Evolutionary conservation across 1,284 basidiomycete species (phyloP).

Genomic region (Sporisorium graminicola): DNA sequence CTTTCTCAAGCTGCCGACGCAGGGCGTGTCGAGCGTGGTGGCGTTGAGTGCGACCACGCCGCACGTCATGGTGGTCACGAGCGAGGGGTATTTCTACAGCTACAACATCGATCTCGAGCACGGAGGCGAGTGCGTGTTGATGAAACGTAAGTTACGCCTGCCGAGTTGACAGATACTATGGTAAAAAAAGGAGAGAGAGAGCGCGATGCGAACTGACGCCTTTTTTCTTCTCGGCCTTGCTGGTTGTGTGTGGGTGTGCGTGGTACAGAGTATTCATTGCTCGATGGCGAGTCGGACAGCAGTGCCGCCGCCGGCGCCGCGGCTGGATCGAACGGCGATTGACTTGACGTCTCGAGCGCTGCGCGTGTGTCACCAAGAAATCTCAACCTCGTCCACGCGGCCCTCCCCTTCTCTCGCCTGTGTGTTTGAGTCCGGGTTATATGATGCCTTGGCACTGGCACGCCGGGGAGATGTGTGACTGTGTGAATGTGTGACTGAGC

Average conservation of each 20-base stretch:
- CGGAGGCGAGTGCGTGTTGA: constrained; percentile 92
- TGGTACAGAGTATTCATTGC: background rate
- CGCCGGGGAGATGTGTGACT: no score
- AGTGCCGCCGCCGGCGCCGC: background rate
- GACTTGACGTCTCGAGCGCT: no score
- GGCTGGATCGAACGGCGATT: background rate
- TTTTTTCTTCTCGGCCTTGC: no score
- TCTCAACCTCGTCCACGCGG: no score
- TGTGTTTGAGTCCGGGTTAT: no score
- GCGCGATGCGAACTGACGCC: no score
- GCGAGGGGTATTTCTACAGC: constrained; percentile 93
- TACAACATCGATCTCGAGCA: constrained; percentile 96
- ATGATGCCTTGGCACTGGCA: no score
- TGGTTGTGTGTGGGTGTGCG: background rate
- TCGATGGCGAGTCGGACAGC: background rate
- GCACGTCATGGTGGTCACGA: constrained; percentile 96
- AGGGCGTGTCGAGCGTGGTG: constrained; percentile 73
- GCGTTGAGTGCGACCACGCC: constrained; percentile 78
- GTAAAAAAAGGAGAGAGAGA: no score
- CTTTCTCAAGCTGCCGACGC: constrained; percentile 85
- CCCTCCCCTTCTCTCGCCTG: no score
- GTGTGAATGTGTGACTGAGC: no score
- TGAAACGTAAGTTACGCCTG: constrained; percentile 77
- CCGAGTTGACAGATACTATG: no score
- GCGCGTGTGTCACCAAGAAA: no score